A percentile compares a stretch with the other conserved stretches of the same genome.
phyloP scores from a whole-genome alignment of 495 filamentous ascomycete species.

The Aspergillus conjunctus region DNA sequence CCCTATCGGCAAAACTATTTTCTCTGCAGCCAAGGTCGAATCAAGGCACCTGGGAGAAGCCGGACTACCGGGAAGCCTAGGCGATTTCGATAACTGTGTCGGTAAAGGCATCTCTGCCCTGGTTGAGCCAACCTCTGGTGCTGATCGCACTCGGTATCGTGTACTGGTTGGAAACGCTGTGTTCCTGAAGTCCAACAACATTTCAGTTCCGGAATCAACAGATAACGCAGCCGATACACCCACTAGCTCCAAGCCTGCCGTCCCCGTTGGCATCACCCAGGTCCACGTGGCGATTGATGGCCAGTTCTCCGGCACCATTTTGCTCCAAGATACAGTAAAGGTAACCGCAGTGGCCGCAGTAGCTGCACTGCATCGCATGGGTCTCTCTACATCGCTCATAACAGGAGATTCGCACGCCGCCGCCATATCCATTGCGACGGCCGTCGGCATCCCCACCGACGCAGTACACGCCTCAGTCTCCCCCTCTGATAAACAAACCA shows the following conservation, averaged over 20 bases:
- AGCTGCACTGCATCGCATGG: slow-evolving; percentile 79
- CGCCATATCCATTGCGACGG: slow-evolving; percentile 76
- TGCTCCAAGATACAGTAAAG: slow-evolving; percentile 88
- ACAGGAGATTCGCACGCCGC: slow-evolving; percentile 88
- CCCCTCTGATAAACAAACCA: slow-evolving; percentile 83
- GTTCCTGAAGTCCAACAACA: slow-evolving; percentile 69
- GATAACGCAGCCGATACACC: slow-evolving; percentile 41
- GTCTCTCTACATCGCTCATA: slow-evolving; percentile 84
- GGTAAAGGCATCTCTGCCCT: slow-evolving; percentile 82
- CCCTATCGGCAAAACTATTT: slow-evolving; percentile 85
- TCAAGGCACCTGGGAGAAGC: slow-evolving; percentile 72
- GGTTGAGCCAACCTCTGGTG: slow-evolving; percentile 72
- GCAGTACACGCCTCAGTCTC: slow-evolving; percentile 81
- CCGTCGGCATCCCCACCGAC: slow-evolving; percentile 75
- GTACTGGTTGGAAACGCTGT: slow-evolving; percentile 81
- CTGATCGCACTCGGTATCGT: slow-evolving; percentile 67
- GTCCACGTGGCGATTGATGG: slow-evolving; percentile 89
- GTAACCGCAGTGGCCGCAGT: slow-evolving; percentile 80
- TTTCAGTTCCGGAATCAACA: slow-evolving; percentile 65
- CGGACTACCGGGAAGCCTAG: slow-evolving; percentile 76
- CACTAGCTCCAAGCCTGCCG: slow-evolving; percentile 32
- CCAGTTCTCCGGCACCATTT: slow-evolving; percentile 75
- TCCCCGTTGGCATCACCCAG: slow-evolving; percentile 70
- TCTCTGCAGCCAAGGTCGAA: slow-evolving; percentile 69
- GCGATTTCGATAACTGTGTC: slow-evolving; percentile 80